phyloP scores from a whole-genome alignment of 1,284 basidiomycete genomes.

The Pholiota adiposa region DNA sequence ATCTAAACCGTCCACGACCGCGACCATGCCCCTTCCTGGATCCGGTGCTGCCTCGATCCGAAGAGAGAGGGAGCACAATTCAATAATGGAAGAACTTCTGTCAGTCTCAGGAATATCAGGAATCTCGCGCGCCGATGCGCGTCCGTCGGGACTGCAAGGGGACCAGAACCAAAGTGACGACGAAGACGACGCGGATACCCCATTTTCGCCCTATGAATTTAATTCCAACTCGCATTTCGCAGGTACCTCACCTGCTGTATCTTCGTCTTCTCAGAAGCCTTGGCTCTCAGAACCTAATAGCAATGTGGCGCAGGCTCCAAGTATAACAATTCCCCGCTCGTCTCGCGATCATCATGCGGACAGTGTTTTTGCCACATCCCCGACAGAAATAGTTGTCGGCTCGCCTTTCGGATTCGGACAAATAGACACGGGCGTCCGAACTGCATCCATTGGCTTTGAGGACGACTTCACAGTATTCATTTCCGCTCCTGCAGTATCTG shows the following conservation, averaged over 20 bases:
- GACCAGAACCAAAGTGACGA: constrained; percentile 1
- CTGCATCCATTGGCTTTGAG: constrained; percentile 58
- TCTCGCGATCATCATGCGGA: background rate
- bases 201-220: constrained; percentile 14
- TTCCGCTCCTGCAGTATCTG: constrained; percentile 47
- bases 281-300: background rate
- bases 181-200: constrained; percentile 3
- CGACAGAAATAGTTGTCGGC: constrained; percentile 18
- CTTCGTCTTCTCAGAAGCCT: background rate
- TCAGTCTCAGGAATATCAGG: constrained; percentile 11
- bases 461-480: constrained; percentile 80
- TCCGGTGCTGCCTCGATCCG: background rate
- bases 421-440: background rate
- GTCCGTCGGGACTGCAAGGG: background rate
- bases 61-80: constrained; percentile 12
- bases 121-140: constrained; percentile 3
- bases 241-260: background rate
- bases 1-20: background rate
- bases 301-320: background rate
- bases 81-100: constrained; percentile 20
- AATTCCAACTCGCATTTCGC: background rate
- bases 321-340: background rate
- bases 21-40: background rate
- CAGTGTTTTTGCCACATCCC: constrained; percentile 25
- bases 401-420: constrained; percentile 12